Evolutionary conservation across 1,284 basidiomycete species (phyloP).

Genomic region (Trametes sp.): DNA sequence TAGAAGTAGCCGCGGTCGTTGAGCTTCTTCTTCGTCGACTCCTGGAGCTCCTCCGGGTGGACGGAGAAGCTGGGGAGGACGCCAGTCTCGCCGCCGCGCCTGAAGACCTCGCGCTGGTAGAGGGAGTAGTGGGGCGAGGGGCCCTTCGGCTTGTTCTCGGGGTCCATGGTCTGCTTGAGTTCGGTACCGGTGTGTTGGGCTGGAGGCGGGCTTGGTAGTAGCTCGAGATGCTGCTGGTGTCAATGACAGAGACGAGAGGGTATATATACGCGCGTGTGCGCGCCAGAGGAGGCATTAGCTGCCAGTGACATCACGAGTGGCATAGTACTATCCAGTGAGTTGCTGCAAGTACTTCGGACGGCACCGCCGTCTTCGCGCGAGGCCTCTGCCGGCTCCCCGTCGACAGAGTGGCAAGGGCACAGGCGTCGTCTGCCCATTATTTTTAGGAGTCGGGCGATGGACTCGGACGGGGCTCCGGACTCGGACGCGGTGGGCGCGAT

Average conservation of each 20-base stretch:
- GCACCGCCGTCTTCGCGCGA: background rate
- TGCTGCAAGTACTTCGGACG: background rate
- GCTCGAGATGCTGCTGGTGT: background rate
- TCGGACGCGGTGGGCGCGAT: conserved; percentile 7
- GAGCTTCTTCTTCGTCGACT: conserved; percentile 58
- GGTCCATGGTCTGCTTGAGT: conserved; percentile 49
- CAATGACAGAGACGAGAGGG: background rate
- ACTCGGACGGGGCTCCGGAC: conserved; percentile 1
- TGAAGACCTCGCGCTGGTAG: conserved; percentile 62
- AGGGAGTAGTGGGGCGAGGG: conserved; percentile 63
- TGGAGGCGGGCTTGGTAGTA: too few relatives aligned
- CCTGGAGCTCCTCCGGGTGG: conserved; percentile 58
- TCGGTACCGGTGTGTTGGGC: background rate
- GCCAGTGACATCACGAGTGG: conserved; percentile 22
- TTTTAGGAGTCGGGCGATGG: background rate
- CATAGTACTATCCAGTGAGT: background rate
- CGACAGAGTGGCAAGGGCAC: background rate
- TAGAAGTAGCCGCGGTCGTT: conserved; percentile 62
- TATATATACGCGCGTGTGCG: background rate
- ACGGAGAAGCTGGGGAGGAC: conserved; percentile 48
- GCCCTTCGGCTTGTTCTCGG: conserved; percentile 58
- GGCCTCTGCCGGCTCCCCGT: background rate
- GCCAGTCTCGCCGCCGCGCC: conserved; percentile 51
- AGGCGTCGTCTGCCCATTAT: background rate
- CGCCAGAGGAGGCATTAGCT: background rate